Evolutionary conservation across 768 basidiomycete genomes (phyloP), one percentile per base, ranked within the genome.

Genomic region (Podaxis rugospora): DNA sequence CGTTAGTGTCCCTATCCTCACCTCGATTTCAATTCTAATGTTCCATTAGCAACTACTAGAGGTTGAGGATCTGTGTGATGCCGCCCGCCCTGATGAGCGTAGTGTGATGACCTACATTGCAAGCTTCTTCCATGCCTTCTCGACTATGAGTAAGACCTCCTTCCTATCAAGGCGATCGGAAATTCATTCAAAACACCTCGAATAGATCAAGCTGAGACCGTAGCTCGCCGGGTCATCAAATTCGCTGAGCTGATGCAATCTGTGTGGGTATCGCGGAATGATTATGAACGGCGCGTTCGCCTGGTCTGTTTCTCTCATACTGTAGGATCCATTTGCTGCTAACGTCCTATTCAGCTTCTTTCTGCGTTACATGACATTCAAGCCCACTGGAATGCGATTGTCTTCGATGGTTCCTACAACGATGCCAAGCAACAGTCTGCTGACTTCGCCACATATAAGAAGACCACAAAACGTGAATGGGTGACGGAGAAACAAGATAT

Each of bases 61-160:
- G 80, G 96, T 98, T 0, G 89, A 93, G 57, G 97, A 99, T 78
- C 73, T 99, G 32, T 95, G 93, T 66, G 93, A 95, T 68, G 84
- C 87, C 0, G 78, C 78, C n/a, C 84, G 82, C 51, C 96, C 96
- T 0, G 97, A 99, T 71, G 97, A 99, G 74, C 87, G 94, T 39
- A 93, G 91, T 72, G 92, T 98, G 10, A 98, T 98, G 93, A 98
- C 95, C 4, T 98, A 98, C 66, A 90, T 99, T 50, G 97, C 97
- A 36, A 92, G 92, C 67, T 98, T 83, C 75, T 99, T 99, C 80
- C 97, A 98, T 70, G 95, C 96, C 0, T 99, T 99, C 72, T 96
- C 95, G 0, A 88, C 92, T 0, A 95, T 97, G 89, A 93, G 95
- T 95, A 65, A 54, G 84, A 73, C 10, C 4, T 32, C 27, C 6